Evolutionary conservation across 2,329 filamentous ascomycete species (phyloP), one percentile per base, ranked within the genome.

Genomic region (Eurotiales sp.): DNA sequence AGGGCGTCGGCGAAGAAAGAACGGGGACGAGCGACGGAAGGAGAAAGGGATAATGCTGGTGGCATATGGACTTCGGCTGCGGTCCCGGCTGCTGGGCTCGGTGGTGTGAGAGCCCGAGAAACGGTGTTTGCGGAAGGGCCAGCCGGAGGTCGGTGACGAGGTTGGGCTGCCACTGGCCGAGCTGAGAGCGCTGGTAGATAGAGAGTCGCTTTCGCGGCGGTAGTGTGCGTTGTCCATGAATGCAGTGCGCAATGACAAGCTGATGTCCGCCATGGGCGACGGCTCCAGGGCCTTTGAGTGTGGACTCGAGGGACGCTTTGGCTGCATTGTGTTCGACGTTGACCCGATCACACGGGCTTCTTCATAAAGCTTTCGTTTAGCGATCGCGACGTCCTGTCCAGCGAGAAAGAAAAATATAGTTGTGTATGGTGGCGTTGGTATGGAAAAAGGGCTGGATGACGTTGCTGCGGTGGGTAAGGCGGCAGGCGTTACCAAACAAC

Each of bases 1-100:
- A 2, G 71, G 71, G 14, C 71, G 66, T 22, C 68, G 68, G 25
- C 72, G 70, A 6, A 75, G 59, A 4, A 69, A 57, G 50, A 64
- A 55, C 2, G 63, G 61, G 1, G 51, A 53, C 7, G 64, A 62
- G 11, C 64, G 59, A 42, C 61, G 63, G 45, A 65, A 59, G 5
- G 67, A 57, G 34, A 64, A 52, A 32, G 57, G 44, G 14, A 58
- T 53, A 27, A 55, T 48, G 47, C 30, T 53, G 52, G n/a, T n/a
- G n/a, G 46, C 41, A 36, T 37, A 54, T 6, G 52, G 52, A n/a
- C 46, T 50, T 48, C 63, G 63, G 51, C 63, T 62, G 52, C 64
- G 59, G 53, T 64, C 62, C 32, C 58, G 59, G 40, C 60, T 61
- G 50, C 63, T 60, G 14, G 57, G 52, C 25, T 55, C 48, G 51